Evolutionary conservation across 768 basidiomycete genomes (phyloP), one percentile per base, ranked within the genome.

Genomic region (Dentipellis sp.): DNA sequence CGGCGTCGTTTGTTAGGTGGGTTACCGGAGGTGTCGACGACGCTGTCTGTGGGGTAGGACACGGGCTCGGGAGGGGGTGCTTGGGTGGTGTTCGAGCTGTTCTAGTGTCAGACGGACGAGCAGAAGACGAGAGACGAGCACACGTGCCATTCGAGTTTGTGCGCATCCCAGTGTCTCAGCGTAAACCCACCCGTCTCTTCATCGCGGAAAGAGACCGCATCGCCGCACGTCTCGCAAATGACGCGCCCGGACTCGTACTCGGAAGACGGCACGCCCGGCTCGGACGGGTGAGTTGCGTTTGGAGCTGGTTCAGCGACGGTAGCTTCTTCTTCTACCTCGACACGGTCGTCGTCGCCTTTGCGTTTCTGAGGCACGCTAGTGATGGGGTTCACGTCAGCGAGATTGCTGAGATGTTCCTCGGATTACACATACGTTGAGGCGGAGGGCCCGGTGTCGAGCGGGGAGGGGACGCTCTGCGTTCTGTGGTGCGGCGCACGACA

Each of bases 171-270:
- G 47, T 82, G 81, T 62, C 80, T 78, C 40, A 82, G 68, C 38
- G 85, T 85, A 66, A 88, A 88, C 2, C 72, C 79, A 1, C 81
- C 80, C 35, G 81, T 76, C 11, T 69, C 66, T 35, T 83, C 82
- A 67, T 88, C 85, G 21, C 85, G 75, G 67, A 88, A 84, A 4
- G 84, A 80, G 53, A 90, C 78, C 11, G 75, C 72, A 21, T 75
- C 71, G 10, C 80, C 78, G 63, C 88, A 90, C 8, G 73, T 71
- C 58, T 83, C 80, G 68, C 87, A 89, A 50, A 77, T 75, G 57
- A 90, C 79, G 51, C 76, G 78, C 17, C 85, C 85, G 0, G 78
- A 73, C 63, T 79, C 79, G 72, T 86, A 87, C 66, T 88, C 86
- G 19, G 51, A 52, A 6, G 51, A 38, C 4, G n/a, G 17, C 8